Conservation (phyloP, 768 basidiomycete species). For the Lactarius trivialis region DNA sequence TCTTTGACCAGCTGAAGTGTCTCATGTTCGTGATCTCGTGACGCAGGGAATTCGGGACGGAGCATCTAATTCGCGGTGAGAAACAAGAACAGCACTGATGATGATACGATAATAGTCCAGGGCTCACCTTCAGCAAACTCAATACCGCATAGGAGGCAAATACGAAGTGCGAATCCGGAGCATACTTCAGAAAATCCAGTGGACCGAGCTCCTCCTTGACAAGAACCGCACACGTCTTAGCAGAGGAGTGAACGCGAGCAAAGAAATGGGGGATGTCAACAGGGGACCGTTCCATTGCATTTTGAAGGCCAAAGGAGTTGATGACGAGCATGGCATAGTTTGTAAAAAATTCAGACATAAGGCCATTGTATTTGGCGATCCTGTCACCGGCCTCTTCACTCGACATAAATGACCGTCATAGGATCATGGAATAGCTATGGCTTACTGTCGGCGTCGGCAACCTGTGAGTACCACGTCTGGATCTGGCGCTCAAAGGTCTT, state of each 20-base stretch:
- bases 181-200: conserved; percentile 69
- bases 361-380: conserved; percentile 38
- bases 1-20: conserved; percentile 69
- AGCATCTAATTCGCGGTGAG: conserved; percentile 47
- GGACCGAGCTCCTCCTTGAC: conserved; percentile 78
- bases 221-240: conserved; percentile 60
- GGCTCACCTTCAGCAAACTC: conserved; percentile 79
- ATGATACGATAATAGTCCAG: not conserved
- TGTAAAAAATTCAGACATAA: conserved; percentile 68
- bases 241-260: conserved; percentile 65
- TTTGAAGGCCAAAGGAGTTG: conserved; percentile 94
- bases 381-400: conserved; percentile 8
- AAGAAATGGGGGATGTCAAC: conserved; percentile 82
- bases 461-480: conserved; percentile 54
- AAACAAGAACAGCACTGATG: not conserved
- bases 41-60: conserved; percentile 75
- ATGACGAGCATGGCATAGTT: conserved; percentile 83
- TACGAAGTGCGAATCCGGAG: conserved; percentile 88
- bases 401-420: not conserved
- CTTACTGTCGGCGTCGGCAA: conserved; percentile 27
- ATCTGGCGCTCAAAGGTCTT: conserved; percentile 81
- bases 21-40: conserved; percentile 65
- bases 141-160: conserved; percentile 89
- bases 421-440: not conserved
- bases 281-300: conserved; percentile 75